Percentiles rank a stretch among this genome's conserved stretches.
Evolutionary conservation across 768 basidiomycete genomes (phyloP).

Genomic region (Sporobolomyces roseus): DNA sequence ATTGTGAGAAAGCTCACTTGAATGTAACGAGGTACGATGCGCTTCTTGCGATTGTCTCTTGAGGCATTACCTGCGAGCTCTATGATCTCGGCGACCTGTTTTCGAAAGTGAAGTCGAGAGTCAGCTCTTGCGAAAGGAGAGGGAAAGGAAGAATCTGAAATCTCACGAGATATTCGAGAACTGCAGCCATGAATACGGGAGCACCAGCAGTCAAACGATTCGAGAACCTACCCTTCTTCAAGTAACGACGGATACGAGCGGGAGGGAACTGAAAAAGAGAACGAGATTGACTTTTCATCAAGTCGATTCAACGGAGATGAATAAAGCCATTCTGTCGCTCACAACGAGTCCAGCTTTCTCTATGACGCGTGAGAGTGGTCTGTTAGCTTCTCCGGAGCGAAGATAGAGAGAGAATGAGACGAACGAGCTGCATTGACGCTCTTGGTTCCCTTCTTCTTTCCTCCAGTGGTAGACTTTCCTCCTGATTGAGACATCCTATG

Average conservation of each 20-base stretch:
- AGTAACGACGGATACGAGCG: conserved; percentile 42
- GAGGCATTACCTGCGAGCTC: too few species aligned
- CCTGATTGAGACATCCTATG: conserved; percentile 2
- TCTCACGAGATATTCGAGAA: conserved; percentile 59
- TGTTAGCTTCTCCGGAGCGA: too few species aligned
- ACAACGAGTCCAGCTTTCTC: background rate
- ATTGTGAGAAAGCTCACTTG: too few species aligned
- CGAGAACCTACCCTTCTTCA: conserved; percentile 52
- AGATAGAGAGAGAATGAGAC: background rate
- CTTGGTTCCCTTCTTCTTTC: background rate
- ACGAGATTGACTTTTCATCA: too few species aligned
- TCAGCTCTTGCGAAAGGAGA: too few species aligned
- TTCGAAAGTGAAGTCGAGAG: too few species aligned
- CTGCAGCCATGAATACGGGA: conserved; percentile 30
- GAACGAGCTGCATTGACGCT: background rate
- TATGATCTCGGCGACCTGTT: too few species aligned
- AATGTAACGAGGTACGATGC: conserved; percentile 46
- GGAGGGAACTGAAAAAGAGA: conserved; percentile 3
- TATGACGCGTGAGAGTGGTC: background rate
- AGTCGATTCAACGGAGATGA: too few species aligned
- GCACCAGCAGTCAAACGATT: background rate
- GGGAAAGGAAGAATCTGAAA: too few species aligned
- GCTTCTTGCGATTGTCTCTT: conserved; percentile 48
- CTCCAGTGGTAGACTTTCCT: conserved; percentile 9
- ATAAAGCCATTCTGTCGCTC: too few species aligned